These are phyloP conservation scores for Carpinus fangiana DNA, from an alignment of 306 rosid genomes.

Conservation along the genomic window DNA sequence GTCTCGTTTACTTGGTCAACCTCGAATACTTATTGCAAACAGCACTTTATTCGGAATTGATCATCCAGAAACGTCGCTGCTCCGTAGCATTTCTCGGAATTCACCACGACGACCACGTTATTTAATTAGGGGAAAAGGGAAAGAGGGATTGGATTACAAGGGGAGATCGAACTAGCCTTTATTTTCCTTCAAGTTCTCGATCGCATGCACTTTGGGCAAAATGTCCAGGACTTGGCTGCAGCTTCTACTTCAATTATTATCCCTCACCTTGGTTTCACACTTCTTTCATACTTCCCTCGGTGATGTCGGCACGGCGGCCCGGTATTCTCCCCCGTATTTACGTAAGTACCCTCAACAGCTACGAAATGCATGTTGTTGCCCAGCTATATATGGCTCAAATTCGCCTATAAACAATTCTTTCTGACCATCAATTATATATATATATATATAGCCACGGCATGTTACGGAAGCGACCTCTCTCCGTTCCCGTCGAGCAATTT, in stretches of 20 bases:
- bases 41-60: no score
- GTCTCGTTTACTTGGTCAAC: no score
- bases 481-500: slow-evolving; percentile 70
- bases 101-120: no score
- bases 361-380: no score
- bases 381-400: no score
- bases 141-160: background rate
- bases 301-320: slow-evolving; percentile 71
- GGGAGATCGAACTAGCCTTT: background rate
- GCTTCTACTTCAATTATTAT: background rate
- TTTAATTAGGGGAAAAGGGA: no score
- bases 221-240: background rate
- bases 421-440: background rate
- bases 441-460: slow-evolving; percentile 48
- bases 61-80: no score
- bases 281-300: slow-evolving; percentile 33
- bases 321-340: slow-evolving; percentile 66
- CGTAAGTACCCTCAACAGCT: slow-evolving; percentile 40
- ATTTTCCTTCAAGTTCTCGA: background rate
- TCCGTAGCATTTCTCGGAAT: no score
- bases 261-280: slow-evolving; percentile 3
- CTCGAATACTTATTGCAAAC: no score
- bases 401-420: background rate
- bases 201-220: background rate
- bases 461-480: slow-evolving; percentile 57